phyloP scores from a whole-genome alignment of 2,329 filamentous ascomycete species.

The Arachnopeziza araneosa region DNA sequence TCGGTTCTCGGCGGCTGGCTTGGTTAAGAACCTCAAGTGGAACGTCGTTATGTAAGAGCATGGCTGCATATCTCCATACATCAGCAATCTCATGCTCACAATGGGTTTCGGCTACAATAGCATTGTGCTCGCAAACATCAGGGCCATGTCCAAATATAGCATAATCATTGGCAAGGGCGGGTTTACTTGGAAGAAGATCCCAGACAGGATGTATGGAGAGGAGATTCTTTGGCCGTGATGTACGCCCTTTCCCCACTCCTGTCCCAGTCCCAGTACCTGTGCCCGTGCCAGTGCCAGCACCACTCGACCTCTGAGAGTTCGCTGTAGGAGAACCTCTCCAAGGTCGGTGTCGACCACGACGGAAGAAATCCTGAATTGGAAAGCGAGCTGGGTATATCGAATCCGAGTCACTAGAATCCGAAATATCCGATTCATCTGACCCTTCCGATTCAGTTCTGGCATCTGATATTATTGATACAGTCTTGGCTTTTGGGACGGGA shows the following conservation, averaged over 20 bases:
- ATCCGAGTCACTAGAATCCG: slow-evolving; percentile 31
- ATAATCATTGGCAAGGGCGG: slow-evolving; percentile 72
- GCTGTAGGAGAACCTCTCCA: slow-evolving; percentile 27
- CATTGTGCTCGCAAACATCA: slow-evolving; percentile 82
- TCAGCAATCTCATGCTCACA: slow-evolving; percentile 68
- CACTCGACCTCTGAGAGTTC: slow-evolving; percentile 30
- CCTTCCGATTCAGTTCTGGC: slow-evolving; percentile 34
- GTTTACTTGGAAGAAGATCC: slow-evolving; percentile 70
- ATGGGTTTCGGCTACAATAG: slow-evolving; percentile 65
- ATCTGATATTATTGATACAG: slow-evolving; percentile 29
- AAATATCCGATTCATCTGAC: slow-evolving; percentile 29
- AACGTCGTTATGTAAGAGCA: slow-evolving; percentile 73
- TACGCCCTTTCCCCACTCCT: slow-evolving; percentile 20
- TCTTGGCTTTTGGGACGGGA: slow-evolving; percentile 38
- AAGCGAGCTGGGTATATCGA: slow-evolving; percentile 23
- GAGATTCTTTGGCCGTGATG: slow-evolving; percentile 54
- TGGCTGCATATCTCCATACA: slow-evolving; percentile 75
- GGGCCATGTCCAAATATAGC: slow-evolving; percentile 75
- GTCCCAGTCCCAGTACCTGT: slow-evolving; percentile 31
- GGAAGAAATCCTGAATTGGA: slow-evolving; percentile 24
- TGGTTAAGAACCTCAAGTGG: slow-evolving; percentile 60
- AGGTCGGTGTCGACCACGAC: slow-evolving; percentile 21
- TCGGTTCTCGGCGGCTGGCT: slow-evolving; percentile 46
- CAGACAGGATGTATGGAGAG: slow-evolving; percentile 69
- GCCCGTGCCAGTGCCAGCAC: slow-evolving; percentile 42